phyloP scores from a whole-genome alignment of 1,284 basidiomycete genomes.

The Irpex sp. region DNA sequence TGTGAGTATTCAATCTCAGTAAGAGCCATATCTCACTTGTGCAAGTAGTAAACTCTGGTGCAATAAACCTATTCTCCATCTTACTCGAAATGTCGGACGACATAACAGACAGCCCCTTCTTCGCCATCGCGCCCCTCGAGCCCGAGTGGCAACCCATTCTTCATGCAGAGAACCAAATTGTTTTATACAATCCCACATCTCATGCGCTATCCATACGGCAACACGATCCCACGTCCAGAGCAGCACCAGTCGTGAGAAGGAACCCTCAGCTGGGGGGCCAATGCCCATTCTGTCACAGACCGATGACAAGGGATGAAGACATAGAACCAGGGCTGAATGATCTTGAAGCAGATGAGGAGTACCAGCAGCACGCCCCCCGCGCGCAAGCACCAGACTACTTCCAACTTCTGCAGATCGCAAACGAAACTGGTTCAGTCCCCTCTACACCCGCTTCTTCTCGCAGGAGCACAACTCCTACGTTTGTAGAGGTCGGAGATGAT shows the following conservation, averaged over 20 bases:
- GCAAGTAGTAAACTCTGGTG: too few species aligned
- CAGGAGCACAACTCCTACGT: background rate
- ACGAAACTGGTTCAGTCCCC: constrained; percentile 61
- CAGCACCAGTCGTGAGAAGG: constrained; percentile 9
- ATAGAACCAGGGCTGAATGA: constrained; percentile 26
- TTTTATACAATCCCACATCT: constrained; percentile 84
- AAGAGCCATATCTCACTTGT: too few species aligned
- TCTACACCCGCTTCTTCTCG: constrained; percentile 37
- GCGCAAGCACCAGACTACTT: constrained; percentile 71
- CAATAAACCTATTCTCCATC: too few species aligned
- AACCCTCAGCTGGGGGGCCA: constrained; percentile 23
- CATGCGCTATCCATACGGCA: constrained; percentile 76
- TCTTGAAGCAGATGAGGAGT: constrained; percentile 21
- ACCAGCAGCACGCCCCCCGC: constrained; percentile 17
- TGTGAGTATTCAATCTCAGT: too few species aligned
- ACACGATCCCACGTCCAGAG: constrained; percentile 21
- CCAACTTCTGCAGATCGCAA: constrained; percentile 64
- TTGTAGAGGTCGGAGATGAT: background rate
- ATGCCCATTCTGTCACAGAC: constrained; percentile 73
- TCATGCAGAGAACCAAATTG: constrained; percentile 80
- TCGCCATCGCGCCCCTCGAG: constrained; percentile 23
- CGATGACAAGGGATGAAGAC: constrained; percentile 35
- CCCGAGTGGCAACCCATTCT: constrained; percentile 67
- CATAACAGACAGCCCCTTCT: background rate
- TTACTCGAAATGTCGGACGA: background rate